phyloP scores from a whole-genome alignment of 2,329 filamentous ascomycete genomes.

The Elsinoe perseae region DNA sequence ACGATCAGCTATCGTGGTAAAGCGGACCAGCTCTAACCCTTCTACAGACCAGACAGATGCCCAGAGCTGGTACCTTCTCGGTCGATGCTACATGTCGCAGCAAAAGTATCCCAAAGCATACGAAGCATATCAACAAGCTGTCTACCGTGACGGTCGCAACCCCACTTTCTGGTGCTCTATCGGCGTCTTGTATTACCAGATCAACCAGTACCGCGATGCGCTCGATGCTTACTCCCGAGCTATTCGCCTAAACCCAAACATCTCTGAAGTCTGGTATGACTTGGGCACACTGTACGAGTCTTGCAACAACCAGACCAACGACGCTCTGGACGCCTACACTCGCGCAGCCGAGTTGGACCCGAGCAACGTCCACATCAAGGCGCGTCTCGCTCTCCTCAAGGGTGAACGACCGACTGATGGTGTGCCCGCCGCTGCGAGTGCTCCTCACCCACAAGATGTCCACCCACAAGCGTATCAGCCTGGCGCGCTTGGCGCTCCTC shows the following conservation, averaged over 20 bases:
- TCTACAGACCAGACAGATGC: conserved; percentile 77
- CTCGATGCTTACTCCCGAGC: conserved; percentile 95
- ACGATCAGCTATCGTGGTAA: conserved; percentile 8
- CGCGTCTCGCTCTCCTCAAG: conserved; percentile 79
- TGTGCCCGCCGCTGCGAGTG: conserved; percentile 55
- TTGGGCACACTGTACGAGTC: conserved; percentile 95
- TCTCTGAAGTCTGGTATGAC: conserved; percentile 99
- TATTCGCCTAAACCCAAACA: conserved; percentile 93
- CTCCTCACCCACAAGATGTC: conserved; percentile 89
- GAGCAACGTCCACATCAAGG: conserved; percentile 90
- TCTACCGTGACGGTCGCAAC: conserved; percentile 94
- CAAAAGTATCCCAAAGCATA: conserved; percentile 98
- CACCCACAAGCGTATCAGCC: conserved; percentile 91
- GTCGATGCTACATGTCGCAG: conserved; percentile 98
- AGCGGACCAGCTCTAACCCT: conserved; percentile 20
- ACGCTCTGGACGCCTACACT: conserved; percentile 92
- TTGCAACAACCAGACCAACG: conserved; percentile 96
- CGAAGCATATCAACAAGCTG: conserved; percentile 96
- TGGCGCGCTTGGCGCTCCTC: conserved; percentile 56
- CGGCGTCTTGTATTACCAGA: conserved; percentile 97
- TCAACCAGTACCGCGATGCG: conserved; percentile 97
- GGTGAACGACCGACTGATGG: conserved; percentile 60
- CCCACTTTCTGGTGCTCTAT: conserved; percentile 99
- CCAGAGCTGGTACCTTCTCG: conserved; percentile 97
- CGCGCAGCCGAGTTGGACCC: conserved; percentile 92